phyloP scores from a whole-genome alignment of 2,329 filamentous ascomycete genomes.

The Leptographium procerum region DNA sequence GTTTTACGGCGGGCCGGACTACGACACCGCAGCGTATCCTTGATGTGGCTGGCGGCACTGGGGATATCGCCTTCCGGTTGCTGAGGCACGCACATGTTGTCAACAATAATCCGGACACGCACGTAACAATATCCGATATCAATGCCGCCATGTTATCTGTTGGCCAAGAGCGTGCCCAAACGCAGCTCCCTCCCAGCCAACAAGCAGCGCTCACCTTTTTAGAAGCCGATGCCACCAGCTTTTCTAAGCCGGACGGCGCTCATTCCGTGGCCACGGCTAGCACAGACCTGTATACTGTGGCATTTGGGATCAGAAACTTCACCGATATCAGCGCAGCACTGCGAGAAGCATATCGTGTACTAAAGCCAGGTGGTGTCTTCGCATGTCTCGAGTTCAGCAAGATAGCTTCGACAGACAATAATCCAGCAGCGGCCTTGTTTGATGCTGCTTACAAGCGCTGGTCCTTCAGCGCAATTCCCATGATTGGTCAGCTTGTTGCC shows the following conservation, averaged over 20 bases:
- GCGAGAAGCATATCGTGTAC: conserved; percentile 70
- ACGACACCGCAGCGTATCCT: conserved; percentile 60
- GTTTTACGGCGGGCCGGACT: conserved; percentile 36
- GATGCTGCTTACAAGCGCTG: conserved; percentile 87
- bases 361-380: conserved; percentile 92
- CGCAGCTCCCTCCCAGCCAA: conserved; percentile 41
- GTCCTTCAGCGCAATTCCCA: conserved; percentile 87
- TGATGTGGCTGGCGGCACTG: conserved; percentile 92
- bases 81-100: conserved; percentile 75
- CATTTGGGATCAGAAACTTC: conserved; percentile 96
- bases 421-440: conserved; percentile 57
- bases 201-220: conserved; percentile 59
- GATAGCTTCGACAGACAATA: conserved; percentile 34
- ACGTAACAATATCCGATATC: conserved; percentile 89
- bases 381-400: conserved; percentile 94
- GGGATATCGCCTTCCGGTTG: conserved; percentile 95
- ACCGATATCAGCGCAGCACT: conserved; percentile 79
- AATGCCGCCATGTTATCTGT: conserved; percentile 91
- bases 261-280: conserved; percentile 51
- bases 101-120: conserved; percentile 68
- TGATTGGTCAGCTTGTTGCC: conserved; percentile 91
- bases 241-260: conserved; percentile 29
- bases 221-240: conserved; percentile 78
- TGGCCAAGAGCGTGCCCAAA: conserved; percentile 64
- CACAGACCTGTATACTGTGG: conserved; percentile 94